phyloP scores from a whole-genome alignment of 352 stramenopile genomes.

The Elongisporangium undulatum region DNA sequence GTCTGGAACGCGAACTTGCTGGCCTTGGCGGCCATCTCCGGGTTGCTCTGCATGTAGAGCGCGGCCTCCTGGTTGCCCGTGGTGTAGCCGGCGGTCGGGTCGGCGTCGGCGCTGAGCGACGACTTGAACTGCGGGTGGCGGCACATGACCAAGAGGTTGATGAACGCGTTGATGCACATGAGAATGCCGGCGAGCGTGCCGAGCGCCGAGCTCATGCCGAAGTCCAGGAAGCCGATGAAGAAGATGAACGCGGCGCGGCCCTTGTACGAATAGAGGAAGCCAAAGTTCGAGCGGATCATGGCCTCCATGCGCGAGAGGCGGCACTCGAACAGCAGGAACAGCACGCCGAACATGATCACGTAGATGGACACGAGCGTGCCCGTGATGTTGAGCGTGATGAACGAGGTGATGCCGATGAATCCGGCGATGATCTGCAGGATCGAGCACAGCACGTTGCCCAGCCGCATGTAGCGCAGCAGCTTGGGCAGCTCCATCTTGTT shows the following conservation, averaged over 20 bases:
- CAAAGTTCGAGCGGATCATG: conserved; percentile 80
- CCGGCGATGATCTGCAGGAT: conserved; percentile 81
- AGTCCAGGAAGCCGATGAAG: conserved; percentile 88
- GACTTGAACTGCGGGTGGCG: conserved; percentile 84
- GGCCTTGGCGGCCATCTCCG: conserved; percentile 66
- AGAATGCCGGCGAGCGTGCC: conserved; percentile 67
- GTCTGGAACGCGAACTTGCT: conserved; percentile 76
- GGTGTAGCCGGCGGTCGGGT: conserved; percentile 77
- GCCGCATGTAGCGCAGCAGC: conserved; percentile 81
- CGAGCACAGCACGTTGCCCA: conserved; percentile 81
- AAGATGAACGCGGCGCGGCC: conserved; percentile 84
- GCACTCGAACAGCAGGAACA: conserved; percentile 87
- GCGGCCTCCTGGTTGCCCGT: conserved; percentile 79
- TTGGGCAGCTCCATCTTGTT: conserved; percentile 90
- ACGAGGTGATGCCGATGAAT: conserved; percentile 76
- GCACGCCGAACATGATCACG: conserved; percentile 86
- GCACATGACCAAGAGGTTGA: conserved; percentile 87
- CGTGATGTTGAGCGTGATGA: conserved; percentile 89
- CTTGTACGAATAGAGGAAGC: conserved; percentile 87
- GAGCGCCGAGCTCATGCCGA: conserved; percentile 80
- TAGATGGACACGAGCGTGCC: conserved; percentile 86
- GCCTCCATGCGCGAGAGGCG: conserved; percentile 83
- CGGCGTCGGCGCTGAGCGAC: conserved; percentile 58
- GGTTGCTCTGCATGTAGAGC: conserved; percentile 80
- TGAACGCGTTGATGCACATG: conserved; percentile 85